Percentiles rank a stretch among this genome's conserved stretches.
phyloP scores from a whole-genome alignment of 306 rosid species.

The Fagus crenata region DNA sequence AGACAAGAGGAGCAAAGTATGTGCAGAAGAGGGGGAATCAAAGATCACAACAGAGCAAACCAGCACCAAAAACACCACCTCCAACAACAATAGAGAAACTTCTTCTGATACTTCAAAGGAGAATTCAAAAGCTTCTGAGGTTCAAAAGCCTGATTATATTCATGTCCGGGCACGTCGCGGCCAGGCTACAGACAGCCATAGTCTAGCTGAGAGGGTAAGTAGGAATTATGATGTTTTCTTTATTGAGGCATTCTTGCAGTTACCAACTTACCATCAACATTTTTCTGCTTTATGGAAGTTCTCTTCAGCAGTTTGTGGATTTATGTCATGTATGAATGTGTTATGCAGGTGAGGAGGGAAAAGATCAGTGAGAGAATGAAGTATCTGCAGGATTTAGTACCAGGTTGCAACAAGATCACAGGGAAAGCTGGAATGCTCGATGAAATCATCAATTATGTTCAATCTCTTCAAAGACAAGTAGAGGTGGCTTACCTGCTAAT shows the following conservation, averaged over 20 bases:
- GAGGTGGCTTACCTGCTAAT: slow-evolving; percentile 47
- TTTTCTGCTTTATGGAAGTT: neutral
- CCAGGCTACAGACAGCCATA: slow-evolving; percentile 96
- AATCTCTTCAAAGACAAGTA: slow-evolving; percentile 85
- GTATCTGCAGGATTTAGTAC: slow-evolving; percentile 92
- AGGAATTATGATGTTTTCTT: neutral
- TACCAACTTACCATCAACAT: neutral
- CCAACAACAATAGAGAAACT: slow-evolving; percentile 43
- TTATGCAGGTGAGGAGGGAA: slow-evolving; percentile 80
- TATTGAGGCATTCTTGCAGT: neutral
- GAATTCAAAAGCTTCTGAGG: slow-evolving; percentile 76
- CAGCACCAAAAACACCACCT: slow-evolving; percentile 35
- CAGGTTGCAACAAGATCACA: slow-evolving; percentile 92
- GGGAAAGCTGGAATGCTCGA: slow-evolving; percentile 99
- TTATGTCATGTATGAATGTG: neutral
- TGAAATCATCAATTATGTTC: slow-evolving; percentile 93
- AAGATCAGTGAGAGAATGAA: slow-evolving; percentile 96
- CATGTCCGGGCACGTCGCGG: slow-evolving; percentile 95
- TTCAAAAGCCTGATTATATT: slow-evolving; percentile 80
- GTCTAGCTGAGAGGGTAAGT: slow-evolving; percentile 92
- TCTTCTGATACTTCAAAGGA: slow-evolving; percentile 63
- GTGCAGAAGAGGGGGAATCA: slow-evolving; percentile 66
- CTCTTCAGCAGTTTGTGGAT: neutral
- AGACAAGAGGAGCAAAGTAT: slow-evolving; percentile 58
- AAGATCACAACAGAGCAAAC: slow-evolving; percentile 54